Base-by-base conservation (phyloP, 352 stramenopile species). In the Globisporangium perplexum region DNA sequence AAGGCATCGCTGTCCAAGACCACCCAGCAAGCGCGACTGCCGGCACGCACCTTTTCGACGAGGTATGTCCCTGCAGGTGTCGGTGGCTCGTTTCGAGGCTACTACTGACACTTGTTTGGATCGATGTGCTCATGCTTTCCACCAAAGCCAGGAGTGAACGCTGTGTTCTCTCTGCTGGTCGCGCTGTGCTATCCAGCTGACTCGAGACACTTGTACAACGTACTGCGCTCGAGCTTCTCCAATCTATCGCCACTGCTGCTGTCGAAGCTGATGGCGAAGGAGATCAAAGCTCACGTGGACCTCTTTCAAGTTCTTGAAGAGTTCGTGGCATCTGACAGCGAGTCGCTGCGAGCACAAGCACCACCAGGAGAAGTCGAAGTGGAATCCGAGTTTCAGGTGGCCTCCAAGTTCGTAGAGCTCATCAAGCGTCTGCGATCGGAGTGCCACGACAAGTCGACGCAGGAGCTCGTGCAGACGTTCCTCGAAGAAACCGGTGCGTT, bases 141-240 rank as follows among this genome's bases (percentile, higher is more conserved):
- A 2, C 18, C 30, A 36, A 54, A 90, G 54, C 75, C 75, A 22
- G 66, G 74, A 20, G 74, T 88, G 8, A 85, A 84, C 44, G 54
- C 66, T 0, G 60, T 92, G 15, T 86, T 79, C 41, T 90, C 82
- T 36, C 55, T 92, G 28, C 58, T 92, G 23, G 77, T 83, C 31
- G 74, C 76, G 12, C 68, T 92, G 11, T 77, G 68, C 53, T 83
- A 62, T 38, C 78, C 82, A 1, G 88, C 68, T 38, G 78, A 92
- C 48, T 86, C 82, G 11, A 74, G 74, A 11, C 74, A 90, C 47
- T 50, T 92, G 11, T 92, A 92, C 65, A 90, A 90, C 42, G 68
- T 92, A 7, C 60, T 92, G 22, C 77, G 82, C 3, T 92, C 82
- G 14, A 66, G 77, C 11, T 83, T 65, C 46, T 73, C 89, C 47